Percentiles rank a stretch among this genome's conserved stretches.
Evolutionary conservation across 1,284 basidiomycete species (phyloP).

Genomic region (Heterobasidion parviporum): DNA sequence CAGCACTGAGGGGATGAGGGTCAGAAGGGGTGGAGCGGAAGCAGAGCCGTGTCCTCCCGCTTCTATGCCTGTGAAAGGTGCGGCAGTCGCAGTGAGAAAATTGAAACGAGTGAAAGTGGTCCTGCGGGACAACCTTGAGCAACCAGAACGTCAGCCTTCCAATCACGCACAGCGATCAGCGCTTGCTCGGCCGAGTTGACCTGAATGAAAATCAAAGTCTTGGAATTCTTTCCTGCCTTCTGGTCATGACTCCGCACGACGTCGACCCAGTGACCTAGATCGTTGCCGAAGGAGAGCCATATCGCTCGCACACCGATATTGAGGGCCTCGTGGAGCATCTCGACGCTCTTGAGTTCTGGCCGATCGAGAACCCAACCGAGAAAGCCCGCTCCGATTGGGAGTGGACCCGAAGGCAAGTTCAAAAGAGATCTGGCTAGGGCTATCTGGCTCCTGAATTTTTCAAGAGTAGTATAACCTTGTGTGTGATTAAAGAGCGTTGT

Average conservation of each 20-base stretch:
- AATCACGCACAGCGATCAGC: constrained; percentile 42
- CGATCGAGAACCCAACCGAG: constrained; percentile 67
- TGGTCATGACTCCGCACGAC: constrained; percentile 46
- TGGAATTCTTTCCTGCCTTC: constrained; percentile 25
- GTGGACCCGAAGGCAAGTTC: constrained; percentile 21
- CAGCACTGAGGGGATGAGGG: constrained; percentile 50
- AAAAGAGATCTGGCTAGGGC: constrained; percentile 35
- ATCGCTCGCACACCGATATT: constrained; percentile 52
- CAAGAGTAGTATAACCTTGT: constrained; percentile 36
- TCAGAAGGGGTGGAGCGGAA: constrained; percentile 47
- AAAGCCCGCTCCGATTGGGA: constrained; percentile 70
- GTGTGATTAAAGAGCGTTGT: neutral
- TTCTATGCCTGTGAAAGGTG: constrained; percentile 47
- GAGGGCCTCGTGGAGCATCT: constrained; percentile 43
- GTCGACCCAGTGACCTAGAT: constrained; percentile 51
- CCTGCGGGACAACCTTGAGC: constrained; percentile 51
- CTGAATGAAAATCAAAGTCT: constrained; percentile 55
- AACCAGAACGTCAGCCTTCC: constrained; percentile 66
- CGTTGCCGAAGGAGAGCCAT: constrained; percentile 65
- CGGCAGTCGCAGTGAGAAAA: neutral
- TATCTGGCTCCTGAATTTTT: constrained; percentile 40
- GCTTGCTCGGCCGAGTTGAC: constrained; percentile 53
- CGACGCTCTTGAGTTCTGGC: constrained; percentile 17
- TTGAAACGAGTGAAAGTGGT: neutral
- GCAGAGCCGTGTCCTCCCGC: constrained; percentile 65